Conservation (phyloP, 371 early-diverging fungal genomes). For the Rhizopus stolonifer region DNA sequence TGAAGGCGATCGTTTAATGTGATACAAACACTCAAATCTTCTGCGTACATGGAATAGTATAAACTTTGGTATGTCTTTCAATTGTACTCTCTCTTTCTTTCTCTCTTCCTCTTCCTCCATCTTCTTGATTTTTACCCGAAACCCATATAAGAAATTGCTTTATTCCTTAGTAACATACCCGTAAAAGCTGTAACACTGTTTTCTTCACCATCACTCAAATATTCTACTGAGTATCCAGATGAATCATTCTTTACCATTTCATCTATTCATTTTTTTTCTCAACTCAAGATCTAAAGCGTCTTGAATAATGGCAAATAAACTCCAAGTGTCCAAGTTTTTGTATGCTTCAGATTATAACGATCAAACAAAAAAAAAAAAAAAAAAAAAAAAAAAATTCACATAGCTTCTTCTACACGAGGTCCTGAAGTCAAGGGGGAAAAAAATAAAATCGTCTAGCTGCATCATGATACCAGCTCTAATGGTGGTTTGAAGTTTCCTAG, state of each 20-base stretch:
- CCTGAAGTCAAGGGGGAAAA: constrained; percentile 82
- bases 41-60: constrained; percentile 75
- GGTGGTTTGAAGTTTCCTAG: constrained; percentile 90
- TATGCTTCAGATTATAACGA: constrained; percentile 86
- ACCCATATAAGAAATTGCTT: constrained; percentile 98
- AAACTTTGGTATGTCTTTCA: not conserved
- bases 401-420: constrained; percentile 88
- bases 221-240: constrained; percentile 95
- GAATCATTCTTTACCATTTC: constrained; percentile 89
- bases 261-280: constrained; percentile 74
- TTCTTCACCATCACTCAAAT: constrained; percentile 93
- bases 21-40: constrained; percentile 90
- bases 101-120: no score
- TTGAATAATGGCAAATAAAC: constrained; percentile 95
- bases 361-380: constrained; percentile 95
- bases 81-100: no score
- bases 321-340: constrained; percentile 73
- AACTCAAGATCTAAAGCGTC: constrained; percentile 85
- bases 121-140: constrained; percentile 67
- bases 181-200: constrained; percentile 86
- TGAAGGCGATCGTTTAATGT: no score
- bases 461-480: constrained; percentile 98
- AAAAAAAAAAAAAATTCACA: constrained; percentile 93
- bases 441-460: constrained; percentile 97
- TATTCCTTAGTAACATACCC: constrained; percentile 78